Base-by-base conservation (phyloP, 2,329 filamentous ascomycete genomes). In the Mycosphaerelloides madeirae region DNA sequence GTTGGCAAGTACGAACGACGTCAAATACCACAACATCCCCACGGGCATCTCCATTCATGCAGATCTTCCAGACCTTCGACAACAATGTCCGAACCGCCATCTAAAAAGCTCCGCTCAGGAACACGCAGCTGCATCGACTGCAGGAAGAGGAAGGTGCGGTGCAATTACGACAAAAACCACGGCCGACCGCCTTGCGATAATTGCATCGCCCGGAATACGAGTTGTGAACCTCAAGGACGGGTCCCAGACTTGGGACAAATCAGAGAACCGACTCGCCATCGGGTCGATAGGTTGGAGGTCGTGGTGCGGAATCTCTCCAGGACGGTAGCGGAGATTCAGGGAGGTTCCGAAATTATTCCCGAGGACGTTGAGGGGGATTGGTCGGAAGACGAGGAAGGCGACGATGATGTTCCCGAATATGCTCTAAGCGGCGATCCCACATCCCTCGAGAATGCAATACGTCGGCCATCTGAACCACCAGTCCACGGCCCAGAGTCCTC, bases 81-180 rank as follows among this genome's bases (percentile, higher is more conserved):
- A 11, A 29, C 29, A 31, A 41, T 41, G 38, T 45, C 29, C 22
- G 11, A 42, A 15, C 33, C 35, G 11, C 36, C 34, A 8, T 16
- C 37, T 29, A 49, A 46, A 42, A 38, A 43, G 31, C 32, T 38
- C 13, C 29, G 38, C 12, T 29, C 41, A 25, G 25, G 38, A 8
- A 44, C 42, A 9, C 41, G 41, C 20, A 46, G 44, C 29, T 42
- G 44, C 16, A 28, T 37, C 9, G 38, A 38, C 19, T 46, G 38
- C 32, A 31, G 44, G 14, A 32, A 29, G 25, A n/a, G 42, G 16
- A 44, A 44, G 19, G 22, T 38, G 11, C 29, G 33, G 8, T 44
- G 42, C 35, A 44, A 29, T n/a, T 44, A 38, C n/a, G 36, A 44
- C 19, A 8, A 6, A 5, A 15, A 32, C 14, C 8, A 34, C 7